phyloP scores from a whole-genome alignment of 2,329 filamentous ascomycete species.

The Fusarium robinianum region DNA sequence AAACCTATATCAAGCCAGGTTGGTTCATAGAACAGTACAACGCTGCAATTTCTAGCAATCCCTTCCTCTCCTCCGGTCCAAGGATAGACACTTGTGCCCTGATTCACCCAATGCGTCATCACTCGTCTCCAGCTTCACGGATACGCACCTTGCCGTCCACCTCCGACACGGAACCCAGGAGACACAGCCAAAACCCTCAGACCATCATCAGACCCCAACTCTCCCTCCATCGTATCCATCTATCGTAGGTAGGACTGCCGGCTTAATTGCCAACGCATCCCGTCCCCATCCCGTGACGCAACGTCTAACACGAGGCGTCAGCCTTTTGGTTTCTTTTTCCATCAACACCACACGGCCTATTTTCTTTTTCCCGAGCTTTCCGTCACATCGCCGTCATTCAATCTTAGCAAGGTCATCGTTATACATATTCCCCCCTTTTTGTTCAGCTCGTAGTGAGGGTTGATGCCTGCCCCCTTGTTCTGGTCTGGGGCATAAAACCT shows the following conservation, averaged over 20 bases:
- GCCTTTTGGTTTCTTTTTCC: slow-evolving; percentile 1
- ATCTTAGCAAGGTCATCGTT: too few relatives aligned
- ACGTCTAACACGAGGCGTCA: slow-evolving; percentile 5
- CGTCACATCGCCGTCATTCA: not conserved
- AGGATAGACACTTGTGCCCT: too few relatives aligned
- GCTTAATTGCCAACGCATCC: slow-evolving; percentile 23
- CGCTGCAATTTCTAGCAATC: slow-evolving; percentile 8
- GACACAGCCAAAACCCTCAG: slow-evolving; percentile 7
- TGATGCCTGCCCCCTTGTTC: too few relatives aligned
- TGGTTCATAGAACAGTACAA: too few relatives aligned
- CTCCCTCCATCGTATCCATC: slow-evolving; percentile 15
- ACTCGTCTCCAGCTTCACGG: not conserved
- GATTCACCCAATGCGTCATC: not conserved
- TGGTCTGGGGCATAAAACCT: too few relatives aligned
- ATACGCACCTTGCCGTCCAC: not conserved
- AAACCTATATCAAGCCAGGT: too few relatives aligned
- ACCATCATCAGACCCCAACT: slow-evolving; percentile 13
- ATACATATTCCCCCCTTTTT: too few relatives aligned
- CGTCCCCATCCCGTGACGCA: slow-evolving; percentile 20
- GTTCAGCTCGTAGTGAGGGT: too few relatives aligned
- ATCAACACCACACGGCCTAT: too few relatives aligned
- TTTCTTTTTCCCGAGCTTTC: slow-evolving; percentile 3
- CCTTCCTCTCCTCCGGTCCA: too few relatives aligned
- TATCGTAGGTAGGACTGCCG: too few relatives aligned
- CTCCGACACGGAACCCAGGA: not conserved